A percentile compares a stretch with the other conserved stretches of the same genome.
Conservation (phyloP, 306 rosid genomes). For the Aeschynomene evenia region DNA sequence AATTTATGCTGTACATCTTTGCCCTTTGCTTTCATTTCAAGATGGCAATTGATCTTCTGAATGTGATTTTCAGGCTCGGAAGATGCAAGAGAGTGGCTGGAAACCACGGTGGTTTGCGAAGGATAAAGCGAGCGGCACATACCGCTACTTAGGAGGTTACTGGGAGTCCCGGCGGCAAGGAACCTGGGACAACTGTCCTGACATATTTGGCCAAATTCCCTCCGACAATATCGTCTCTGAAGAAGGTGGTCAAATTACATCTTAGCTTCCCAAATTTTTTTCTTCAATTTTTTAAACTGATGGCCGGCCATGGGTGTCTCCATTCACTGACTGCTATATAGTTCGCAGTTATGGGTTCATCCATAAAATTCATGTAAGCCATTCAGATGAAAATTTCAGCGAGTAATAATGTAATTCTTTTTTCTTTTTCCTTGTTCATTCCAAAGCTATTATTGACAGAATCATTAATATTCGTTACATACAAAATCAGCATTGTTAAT, state of each 20-base stretch:
- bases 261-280: conserved; percentile 33
- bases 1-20: conserved; percentile 18
- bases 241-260: conserved; percentile 34
- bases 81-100: conserved; percentile 99
- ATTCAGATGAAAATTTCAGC: conserved; percentile 42
- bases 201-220: conserved; percentile 83
- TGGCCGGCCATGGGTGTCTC: conserved; percentile 32
- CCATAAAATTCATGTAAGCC: conserved; percentile 53
- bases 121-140: conserved; percentile 77
- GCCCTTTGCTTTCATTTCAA: conserved; percentile 1
- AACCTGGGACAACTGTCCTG: conserved; percentile 89
- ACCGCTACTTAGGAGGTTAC: conserved; percentile 78
- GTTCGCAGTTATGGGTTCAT: conserved; percentile 32
- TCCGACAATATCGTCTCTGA: conserved; percentile 70
- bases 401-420: conserved; percentile 40
- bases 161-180: conserved; percentile 84
- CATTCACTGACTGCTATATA: conserved; percentile 22
- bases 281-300: conserved; percentile 41
- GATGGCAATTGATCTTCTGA: conserved; percentile 25
- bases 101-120: conserved; percentile 86
- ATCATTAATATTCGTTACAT: conserved; percentile 5
- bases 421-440: conserved; percentile 4
- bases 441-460: neutral
- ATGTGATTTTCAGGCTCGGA: conserved; percentile 71
- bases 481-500: neutral